phyloP scores from a whole-genome alignment of 306 rosid genomes.

The Delonix regia region DNA sequence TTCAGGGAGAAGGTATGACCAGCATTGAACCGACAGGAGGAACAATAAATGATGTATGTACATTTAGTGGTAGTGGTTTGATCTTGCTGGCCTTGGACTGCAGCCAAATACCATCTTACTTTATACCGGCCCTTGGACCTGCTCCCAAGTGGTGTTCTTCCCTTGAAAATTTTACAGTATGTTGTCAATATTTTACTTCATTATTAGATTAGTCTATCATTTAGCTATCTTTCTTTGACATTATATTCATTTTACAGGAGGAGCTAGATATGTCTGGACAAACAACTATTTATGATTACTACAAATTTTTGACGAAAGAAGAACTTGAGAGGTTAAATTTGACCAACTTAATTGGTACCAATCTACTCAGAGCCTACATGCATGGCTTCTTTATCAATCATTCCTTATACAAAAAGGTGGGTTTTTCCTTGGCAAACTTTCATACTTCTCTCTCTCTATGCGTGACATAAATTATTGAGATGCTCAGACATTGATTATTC shows the following conservation, averaged over 20 bases:
- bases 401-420: constrained; percentile 79
- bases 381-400: constrained; percentile 80
- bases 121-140: constrained; percentile 92
- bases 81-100: constrained; percentile 84
- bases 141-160: constrained; percentile 97
- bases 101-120: constrained; percentile 88
- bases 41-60: constrained; percentile 79
- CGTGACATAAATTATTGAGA: constrained; percentile 8
- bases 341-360: constrained; percentile 79
- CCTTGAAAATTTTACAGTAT: constrained; percentile 83
- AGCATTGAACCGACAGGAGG: constrained; percentile 90
- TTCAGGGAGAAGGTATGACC: constrained; percentile 92
- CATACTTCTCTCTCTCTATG: neutral
- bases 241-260: constrained; percentile 62
- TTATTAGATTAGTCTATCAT: constrained; percentile 22
- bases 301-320: constrained; percentile 83
- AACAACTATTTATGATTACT: constrained; percentile 72
- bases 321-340: constrained; percentile 82
- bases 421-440: constrained; percentile 27
- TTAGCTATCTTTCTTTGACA: constrained; percentile 29
- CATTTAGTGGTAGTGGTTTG: constrained; percentile 84
- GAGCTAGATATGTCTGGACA: constrained; percentile 79
- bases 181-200: constrained; percentile 38
- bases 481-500: neutral
- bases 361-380: constrained; percentile 81